phyloP scores from a whole-genome alignment of 2,329 filamentous ascomycete species.

The Blastomyces percursus region DNA sequence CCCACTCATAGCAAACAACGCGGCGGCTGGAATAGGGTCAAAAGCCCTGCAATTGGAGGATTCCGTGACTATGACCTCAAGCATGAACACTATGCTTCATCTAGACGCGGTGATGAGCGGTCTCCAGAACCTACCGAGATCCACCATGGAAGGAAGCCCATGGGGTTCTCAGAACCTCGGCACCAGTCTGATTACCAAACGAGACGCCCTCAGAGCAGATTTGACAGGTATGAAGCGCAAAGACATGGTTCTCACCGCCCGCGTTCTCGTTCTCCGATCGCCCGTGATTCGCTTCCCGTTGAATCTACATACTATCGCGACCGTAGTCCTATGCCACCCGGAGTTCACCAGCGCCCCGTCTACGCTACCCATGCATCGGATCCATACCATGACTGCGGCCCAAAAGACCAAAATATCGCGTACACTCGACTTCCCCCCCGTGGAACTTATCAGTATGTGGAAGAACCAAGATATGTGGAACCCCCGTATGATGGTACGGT shows the following conservation, averaged over 20 bases:
- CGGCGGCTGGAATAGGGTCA: constrained; percentile 12
- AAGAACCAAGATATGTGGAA: constrained; percentile 16
- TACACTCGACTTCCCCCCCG: constrained; percentile 13
- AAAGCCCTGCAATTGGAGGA: constrained; percentile 11
- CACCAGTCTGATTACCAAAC: constrained; percentile 10
- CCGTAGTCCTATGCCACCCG: constrained; percentile 15
- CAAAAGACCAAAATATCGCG: constrained; percentile 10
- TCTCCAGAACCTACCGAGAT: constrained; percentile 16
- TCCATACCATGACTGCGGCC: constrained; percentile 14
- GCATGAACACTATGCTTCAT: constrained; percentile 10
- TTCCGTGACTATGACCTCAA: constrained; percentile 14
- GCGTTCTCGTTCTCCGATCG: constrained; percentile 20
- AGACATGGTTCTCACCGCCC: constrained; percentile 15
- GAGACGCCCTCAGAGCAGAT: constrained; percentile 19
- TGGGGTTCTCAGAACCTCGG: constrained; percentile 14
- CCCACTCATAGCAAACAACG: constrained; percentile 8
- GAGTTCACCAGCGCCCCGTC: constrained; percentile 11
- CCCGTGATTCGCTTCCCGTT: constrained; percentile 12
- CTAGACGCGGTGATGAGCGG: constrained; percentile 9
- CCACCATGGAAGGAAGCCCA: constrained; percentile 13
- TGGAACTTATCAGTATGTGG: constrained; percentile 19
- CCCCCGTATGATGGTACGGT: constrained; percentile 16
- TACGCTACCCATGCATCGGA: constrained; percentile 16
- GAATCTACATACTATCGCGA: constrained; percentile 19
- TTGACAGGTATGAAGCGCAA: constrained; percentile 21